Evolutionary conservation across 225 moss, liverwort and hornwort species (phyloP).

Genomic region (Pseudisothecium myosuroides): DNA sequence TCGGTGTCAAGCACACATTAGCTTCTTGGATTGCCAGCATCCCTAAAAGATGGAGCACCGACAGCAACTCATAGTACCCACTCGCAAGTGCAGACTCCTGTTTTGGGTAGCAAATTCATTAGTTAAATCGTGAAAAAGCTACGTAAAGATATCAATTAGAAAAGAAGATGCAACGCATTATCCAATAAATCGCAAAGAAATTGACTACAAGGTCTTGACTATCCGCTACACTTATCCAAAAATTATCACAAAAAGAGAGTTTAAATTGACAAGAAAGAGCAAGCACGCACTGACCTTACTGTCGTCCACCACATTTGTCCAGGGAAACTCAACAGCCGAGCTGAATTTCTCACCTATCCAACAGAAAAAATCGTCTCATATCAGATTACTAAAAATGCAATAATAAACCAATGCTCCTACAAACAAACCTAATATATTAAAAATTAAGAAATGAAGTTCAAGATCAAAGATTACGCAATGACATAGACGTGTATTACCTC

Average conservation of each 20-base stretch:
- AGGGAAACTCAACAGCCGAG: constrained; percentile 21
- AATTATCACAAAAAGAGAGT: not conserved
- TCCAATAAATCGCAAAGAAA: not conserved
- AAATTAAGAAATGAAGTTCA: not conserved
- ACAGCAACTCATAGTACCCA: constrained; percentile 39
- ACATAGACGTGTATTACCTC: constrained; percentile 9
- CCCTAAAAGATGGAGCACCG: constrained; percentile 36
- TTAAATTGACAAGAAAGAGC: not conserved
- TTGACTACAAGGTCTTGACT: not conserved
- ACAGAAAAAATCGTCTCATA: not conserved
- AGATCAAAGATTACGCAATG: not conserved
- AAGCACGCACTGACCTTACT: constrained; percentile 1
- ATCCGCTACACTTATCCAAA: no score
- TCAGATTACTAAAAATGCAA: not conserved
- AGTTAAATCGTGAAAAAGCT: not conserved
- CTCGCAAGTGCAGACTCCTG: constrained; percentile 28
- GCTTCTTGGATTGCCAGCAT: constrained; percentile 34
- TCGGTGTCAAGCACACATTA: constrained; percentile 25
- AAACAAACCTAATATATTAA: not conserved
- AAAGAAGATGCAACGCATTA: no score
- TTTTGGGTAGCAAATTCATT: not conserved
- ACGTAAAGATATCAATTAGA: not conserved
- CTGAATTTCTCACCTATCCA: constrained; percentile 28
- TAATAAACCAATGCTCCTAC: not conserved
- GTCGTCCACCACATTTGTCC: constrained; percentile 37